Conservation (phyloP, 331 rosid genomes). For the Saraca asoca region DNA sequence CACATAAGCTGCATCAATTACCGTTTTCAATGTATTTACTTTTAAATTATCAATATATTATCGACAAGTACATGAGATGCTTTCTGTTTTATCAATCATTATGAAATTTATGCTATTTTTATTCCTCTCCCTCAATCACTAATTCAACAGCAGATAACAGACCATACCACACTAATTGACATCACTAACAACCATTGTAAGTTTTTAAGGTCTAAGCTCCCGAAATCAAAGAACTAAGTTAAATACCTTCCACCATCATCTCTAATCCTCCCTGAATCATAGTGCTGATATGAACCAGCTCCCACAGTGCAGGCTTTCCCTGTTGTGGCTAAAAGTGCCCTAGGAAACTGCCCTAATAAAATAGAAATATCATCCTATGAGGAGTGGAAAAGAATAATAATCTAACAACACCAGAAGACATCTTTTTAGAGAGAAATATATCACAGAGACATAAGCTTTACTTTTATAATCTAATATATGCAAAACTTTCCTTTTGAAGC, state of each 20-base stretch:
- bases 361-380: slow-evolving; percentile 24
- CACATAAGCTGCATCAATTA: no score
- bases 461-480: no score
- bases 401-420: slow-evolving; percentile 5
- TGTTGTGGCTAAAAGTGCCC: slow-evolving; percentile 84
- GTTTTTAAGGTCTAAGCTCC: not conserved
- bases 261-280: slow-evolving; percentile 51
- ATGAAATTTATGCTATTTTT: not conserved
- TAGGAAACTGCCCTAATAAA: slow-evolving; percentile 63
- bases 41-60: no score
- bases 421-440: slow-evolving; percentile 16
- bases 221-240: no score
- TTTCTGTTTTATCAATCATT: no score
- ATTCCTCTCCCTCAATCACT: not conserved
- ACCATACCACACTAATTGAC: not conserved
- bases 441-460: slow-evolving; percentile 13
- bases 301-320: slow-evolving; percentile 87
- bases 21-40: no score
- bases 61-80: no score
- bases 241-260: slow-evolving; percentile 67
- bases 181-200: not conserved
- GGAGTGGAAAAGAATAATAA: slow-evolving; percentile 19
- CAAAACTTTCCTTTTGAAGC: no score
- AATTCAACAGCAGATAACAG: not conserved
- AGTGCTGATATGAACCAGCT: slow-evolving; percentile 78